Percentiles rank a stretch among this genome's conserved stretches.
Conservation (phyloP, 192 early-diverging fungal genomes). For the Pilaira anomala region DNA sequence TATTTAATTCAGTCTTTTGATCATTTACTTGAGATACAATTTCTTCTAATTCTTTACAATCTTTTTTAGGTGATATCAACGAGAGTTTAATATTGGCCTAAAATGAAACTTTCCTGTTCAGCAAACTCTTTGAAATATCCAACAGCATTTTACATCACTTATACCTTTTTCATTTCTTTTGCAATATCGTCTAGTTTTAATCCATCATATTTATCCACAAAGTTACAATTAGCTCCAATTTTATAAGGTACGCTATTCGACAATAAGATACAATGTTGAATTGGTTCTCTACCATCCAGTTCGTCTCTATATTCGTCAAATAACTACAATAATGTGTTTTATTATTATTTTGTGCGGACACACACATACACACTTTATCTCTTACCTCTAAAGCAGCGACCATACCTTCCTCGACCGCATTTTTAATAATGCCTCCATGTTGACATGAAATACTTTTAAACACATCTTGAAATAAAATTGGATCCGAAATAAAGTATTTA, state of each 20-base stretch:
- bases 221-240: slow-evolving; percentile 45
- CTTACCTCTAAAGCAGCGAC: slow-evolving; percentile 60
- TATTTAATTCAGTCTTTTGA: slow-evolving; percentile 31
- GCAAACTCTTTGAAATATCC: neutral
- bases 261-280: slow-evolving; percentile 54
- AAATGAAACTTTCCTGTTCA: neutral
- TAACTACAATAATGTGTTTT: slow-evolving; percentile 27
- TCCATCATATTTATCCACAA: slow-evolving; percentile 51
- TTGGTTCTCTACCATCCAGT: slow-evolving; percentile 26
- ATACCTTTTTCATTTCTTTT: slow-evolving; percentile 50
- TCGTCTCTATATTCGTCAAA: slow-evolving; percentile 50
- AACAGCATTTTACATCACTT: neutral
- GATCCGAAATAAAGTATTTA: slow-evolving; percentile 49
- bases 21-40: slow-evolving; percentile 28
- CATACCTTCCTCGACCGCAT: slow-evolving; percentile 62
- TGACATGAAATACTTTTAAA: slow-evolving; percentile 45
- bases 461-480: slow-evolving; percentile 42
- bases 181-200: slow-evolving; percentile 40
- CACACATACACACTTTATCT: neutral
- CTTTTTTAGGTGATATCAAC: slow-evolving; percentile 32
- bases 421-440: slow-evolving; percentile 51
- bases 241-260: slow-evolving; percentile 48
- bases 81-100: slow-evolving; percentile 36
- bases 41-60: slow-evolving; percentile 34
- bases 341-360: neutral